Percentiles rank a stretch among this genome's conserved stretches.
These are phyloP conservation scores for Aspergillus sp. DNA, from an alignment of 2,329 filamentous ascomycete species.

Conservation along the genomic window DNA sequence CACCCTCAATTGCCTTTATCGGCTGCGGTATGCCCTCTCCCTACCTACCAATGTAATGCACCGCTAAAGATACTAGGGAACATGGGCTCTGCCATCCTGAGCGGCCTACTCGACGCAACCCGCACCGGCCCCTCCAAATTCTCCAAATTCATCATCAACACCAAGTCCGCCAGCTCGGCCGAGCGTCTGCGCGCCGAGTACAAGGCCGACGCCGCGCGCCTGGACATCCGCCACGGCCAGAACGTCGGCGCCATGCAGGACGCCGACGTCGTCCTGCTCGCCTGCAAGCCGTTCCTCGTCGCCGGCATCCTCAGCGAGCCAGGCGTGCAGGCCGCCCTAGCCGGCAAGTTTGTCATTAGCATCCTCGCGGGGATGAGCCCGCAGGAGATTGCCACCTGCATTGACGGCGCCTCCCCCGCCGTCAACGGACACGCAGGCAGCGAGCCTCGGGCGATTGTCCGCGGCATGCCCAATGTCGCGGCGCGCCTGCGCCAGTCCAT, in stretches of 20 bases:
- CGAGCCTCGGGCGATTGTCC: slow-evolving; percentile 28
- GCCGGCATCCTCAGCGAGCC: slow-evolving; percentile 34
- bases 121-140: slow-evolving; percentile 11
- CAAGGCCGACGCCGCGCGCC: slow-evolving; percentile 22
- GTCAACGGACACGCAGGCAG: neutral
- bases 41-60: neutral
- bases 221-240: slow-evolving; percentile 33
- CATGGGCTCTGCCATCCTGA: slow-evolving; percentile 38
- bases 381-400: slow-evolving; percentile 28
- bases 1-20: slow-evolving; percentile 13
- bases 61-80: slow-evolving; percentile 26
- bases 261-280: slow-evolving; percentile 46
- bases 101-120: slow-evolving; percentile 28
- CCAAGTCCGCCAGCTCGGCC: slow-evolving; percentile 37
- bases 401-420: slow-evolving; percentile 18
- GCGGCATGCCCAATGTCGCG: slow-evolving; percentile 48
- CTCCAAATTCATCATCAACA: slow-evolving; percentile 39
- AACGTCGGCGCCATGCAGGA: slow-evolving; percentile 33
- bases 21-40: slow-evolving; percentile 14
- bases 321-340: slow-evolving; percentile 39
- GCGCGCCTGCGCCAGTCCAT: slow-evolving; percentile 46
- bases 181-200: slow-evolving; percentile 30
- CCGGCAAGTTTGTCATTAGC: slow-evolving; percentile 50
- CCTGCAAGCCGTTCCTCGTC: slow-evolving; percentile 47
- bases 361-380: slow-evolving; percentile 49